phyloP scores from a whole-genome alignment of 2,329 filamentous ascomycete species.

The Hansfordia pulvinata region DNA sequence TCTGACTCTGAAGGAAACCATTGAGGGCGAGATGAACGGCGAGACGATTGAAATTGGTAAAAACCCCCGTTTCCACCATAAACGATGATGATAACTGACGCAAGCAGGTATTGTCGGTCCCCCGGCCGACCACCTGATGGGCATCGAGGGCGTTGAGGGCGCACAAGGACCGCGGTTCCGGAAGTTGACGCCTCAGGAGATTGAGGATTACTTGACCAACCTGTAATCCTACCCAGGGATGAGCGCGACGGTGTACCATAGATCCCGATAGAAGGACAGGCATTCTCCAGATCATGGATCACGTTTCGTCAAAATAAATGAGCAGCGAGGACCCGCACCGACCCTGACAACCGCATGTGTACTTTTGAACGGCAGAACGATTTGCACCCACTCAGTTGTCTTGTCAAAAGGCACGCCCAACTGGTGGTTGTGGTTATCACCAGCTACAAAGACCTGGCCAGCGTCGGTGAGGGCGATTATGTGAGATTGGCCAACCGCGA shows the following conservation, averaged over 20 bases:
- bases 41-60: conserved; percentile 95
- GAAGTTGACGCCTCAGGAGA: conserved; percentile 93
- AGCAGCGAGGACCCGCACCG: conserved; percentile 31
- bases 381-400: conserved; percentile 19
- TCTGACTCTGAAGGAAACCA: conserved; percentile 95
- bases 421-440: conserved; percentile 44
- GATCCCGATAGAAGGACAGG: conserved; percentile 27
- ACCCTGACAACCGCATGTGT: conserved; percentile 24
- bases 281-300: conserved; percentile 10
- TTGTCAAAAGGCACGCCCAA: conserved; percentile 28
- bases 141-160: conserved; percentile 78
- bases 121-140: conserved; percentile 83
- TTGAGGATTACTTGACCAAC: conserved; percentile 98
- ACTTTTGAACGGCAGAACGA: conserved; percentile 13
- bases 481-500: conserved; percentile 44
- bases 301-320: conserved; percentile 30
- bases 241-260: conserved; percentile 32
- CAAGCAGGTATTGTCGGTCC: conserved; percentile 77
- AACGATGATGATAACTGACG: conserved; percentile 14
- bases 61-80: conserved; percentile 13
- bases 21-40: conserved; percentile 98
- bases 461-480: conserved; percentile 38
- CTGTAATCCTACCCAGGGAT: conserved; percentile 45
- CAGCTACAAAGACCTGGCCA: conserved; percentile 38
- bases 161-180: conserved; percentile 78